Evolutionary conservation across 257 asterid species (phyloP), one percentile per base, ranked within the genome.

Genomic region (Solanum acaule): DNA sequence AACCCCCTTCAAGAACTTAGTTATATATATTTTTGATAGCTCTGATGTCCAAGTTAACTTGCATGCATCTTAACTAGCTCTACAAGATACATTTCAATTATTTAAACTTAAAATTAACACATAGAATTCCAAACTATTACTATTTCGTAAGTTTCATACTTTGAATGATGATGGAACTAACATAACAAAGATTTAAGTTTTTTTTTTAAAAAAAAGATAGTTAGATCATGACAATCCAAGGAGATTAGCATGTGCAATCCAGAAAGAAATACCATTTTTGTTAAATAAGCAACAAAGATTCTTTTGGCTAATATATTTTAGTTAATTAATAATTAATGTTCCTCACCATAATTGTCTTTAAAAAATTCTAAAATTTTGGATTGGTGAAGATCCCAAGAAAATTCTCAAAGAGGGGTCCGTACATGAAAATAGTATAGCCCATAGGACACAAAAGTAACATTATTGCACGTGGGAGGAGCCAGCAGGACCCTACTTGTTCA

Each of bases 381-480:
- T 49, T 46, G 86, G 15, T 81, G 86, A 68, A 34, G 90, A 94
- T 94, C 96, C 95, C 95, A 78, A 93, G 44, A 85, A 91, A 91
- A 90, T 86, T 88, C 91, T 86, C 61, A 25, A 88, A 72, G 73
- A 14, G 78, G 42, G 83, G 56, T 91, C 94, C 95, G 96, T 93
- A 95, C 96, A 75, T 18, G 42, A 88, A 88, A 79, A 82, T 77
- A 86, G 83, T 91, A 10, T 15, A 71, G 90, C 25, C 65, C 65
- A 56, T 37, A 65, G 89, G 89, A 84, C 90, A 83, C n/a, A 83
- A 71, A 86, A 87, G 88, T 73, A 85, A 87, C 90, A 92, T 89
- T 88, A 93, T 91, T 93, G 92, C 96, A 92, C 96, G 96, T 92
- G 94, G 95, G 90, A 92, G 93, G 91, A 90, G 93, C 94, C 88